Evolutionary conservation across 306 rosid species (phyloP).

Genomic region (Castanea mollissima): DNA sequence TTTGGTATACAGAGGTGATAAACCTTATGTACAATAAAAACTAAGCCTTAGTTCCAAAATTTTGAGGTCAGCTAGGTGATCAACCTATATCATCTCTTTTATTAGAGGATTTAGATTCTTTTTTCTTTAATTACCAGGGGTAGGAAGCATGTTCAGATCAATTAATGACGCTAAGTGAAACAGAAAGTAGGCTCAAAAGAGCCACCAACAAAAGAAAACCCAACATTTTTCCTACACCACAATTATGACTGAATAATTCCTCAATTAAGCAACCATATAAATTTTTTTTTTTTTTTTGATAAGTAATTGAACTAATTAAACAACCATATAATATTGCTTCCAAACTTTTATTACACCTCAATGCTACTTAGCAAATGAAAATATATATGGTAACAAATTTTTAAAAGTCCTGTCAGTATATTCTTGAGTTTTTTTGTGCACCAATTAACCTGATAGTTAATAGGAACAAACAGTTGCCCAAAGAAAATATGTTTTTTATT

Average conservation of each 20-base stretch:
- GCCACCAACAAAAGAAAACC: background rate
- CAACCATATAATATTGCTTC: background rate
- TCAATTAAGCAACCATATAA: background rate
- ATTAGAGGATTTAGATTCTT: background rate
- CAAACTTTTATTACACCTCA: background rate
- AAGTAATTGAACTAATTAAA: background rate
- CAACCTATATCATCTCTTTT: background rate
- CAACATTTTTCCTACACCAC: background rate
- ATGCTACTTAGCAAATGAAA: background rate
- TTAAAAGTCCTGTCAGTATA: background rate
- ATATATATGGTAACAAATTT: background rate
- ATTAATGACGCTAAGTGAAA: background rate
- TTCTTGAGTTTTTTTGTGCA: background rate
- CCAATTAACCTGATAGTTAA: background rate
- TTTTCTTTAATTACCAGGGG: background rate
- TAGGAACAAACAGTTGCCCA: background rate
- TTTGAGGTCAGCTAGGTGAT: background rate
- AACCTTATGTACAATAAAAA: background rate
- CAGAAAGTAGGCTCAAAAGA: background rate
- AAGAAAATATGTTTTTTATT: background rate
- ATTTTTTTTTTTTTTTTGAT: too few relatives aligned
- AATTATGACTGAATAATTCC: too few relatives aligned
- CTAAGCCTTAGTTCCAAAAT: too few relatives aligned
- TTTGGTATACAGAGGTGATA: background rate
- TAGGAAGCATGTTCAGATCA: background rate